A percentile compares a stretch with the other conserved stretches of the same genome.
Conservation (phyloP, 2,329 filamentous ascomycete genomes). For the Colletotrichum filicis region DNA sequence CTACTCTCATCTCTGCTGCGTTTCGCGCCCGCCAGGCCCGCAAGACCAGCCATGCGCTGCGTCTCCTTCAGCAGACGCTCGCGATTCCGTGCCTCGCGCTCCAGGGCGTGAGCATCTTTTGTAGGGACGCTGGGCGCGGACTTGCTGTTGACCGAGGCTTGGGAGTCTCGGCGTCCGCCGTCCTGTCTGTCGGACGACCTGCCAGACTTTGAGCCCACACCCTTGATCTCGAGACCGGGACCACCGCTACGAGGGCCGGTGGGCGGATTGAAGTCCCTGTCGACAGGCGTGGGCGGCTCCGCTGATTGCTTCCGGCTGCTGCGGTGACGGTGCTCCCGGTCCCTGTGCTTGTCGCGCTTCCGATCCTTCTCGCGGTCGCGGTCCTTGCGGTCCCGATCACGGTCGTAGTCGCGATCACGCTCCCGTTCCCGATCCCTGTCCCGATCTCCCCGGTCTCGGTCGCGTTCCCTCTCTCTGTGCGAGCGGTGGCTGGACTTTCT, state of each 20-base stretch:
- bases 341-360: slow-evolving; percentile 52
- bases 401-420: slow-evolving; percentile 47
- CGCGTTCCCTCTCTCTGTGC: slow-evolving; percentile 51
- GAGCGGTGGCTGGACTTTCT: slow-evolving; percentile 53
- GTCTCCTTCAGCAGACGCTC: slow-evolving; percentile 76
- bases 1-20: slow-evolving; percentile 55
- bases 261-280: slow-evolving; percentile 55
- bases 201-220: slow-evolving; percentile 41
- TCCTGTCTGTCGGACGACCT: slow-evolving; percentile 38
- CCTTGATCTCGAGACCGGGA: slow-evolving; percentile 51
- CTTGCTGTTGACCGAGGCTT: slow-evolving; percentile 44
- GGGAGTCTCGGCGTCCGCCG: slow-evolving; percentile 48
- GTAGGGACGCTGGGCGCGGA: slow-evolving; percentile 33
- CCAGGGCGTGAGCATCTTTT: slow-evolving; percentile 74
- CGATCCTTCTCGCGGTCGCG: slow-evolving; percentile 46
- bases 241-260: slow-evolving; percentile 48
- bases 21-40: slow-evolving; percentile 59
- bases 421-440: slow-evolving; percentile 54
- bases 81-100: slow-evolving; percentile 74
- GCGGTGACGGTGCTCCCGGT: slow-evolving; percentile 51
- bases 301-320: slow-evolving; percentile 45
- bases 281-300: slow-evolving; percentile 46
- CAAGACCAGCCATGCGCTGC: slow-evolving; percentile 69
- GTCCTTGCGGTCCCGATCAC: slow-evolving; percentile 53
- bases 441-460: slow-evolving; percentile 41